A percentile compares a stretch with the other conserved stretches of the same genome.
Conservation (phyloP, 2,329 filamentous ascomycete species). For the Penicillium sp. region DNA sequence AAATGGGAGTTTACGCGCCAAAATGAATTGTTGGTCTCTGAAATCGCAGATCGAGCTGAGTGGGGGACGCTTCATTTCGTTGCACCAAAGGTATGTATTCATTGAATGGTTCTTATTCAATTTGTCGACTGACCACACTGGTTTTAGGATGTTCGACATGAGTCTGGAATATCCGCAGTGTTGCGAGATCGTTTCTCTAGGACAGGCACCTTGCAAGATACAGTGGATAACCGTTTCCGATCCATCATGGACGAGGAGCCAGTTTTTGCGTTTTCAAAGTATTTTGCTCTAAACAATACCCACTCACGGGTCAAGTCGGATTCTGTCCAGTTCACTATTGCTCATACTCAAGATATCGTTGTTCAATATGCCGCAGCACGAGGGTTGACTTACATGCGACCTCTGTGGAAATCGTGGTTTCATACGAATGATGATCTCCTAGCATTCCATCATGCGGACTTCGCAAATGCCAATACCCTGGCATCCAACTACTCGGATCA, state of each 20-base stretch:
- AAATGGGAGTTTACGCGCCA: constrained; percentile 41
- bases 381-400: constrained; percentile 72
- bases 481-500: constrained; percentile 71
- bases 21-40: constrained; percentile 66
- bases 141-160: constrained; percentile 58
- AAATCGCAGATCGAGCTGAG: constrained; percentile 70
- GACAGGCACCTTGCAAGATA: constrained; percentile 62
- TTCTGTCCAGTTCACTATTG: constrained; percentile 69
- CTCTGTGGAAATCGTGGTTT: constrained; percentile 76
- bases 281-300: constrained; percentile 52
- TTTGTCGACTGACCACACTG: background rate
- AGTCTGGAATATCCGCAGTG: constrained; percentile 64
- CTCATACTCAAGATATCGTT: constrained; percentile 72
- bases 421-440: constrained; percentile 59
- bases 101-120: background rate
- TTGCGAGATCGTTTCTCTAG: constrained; percentile 67
- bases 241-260: constrained; percentile 73
- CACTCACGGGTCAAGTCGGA: constrained; percentile 34
- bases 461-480: constrained; percentile 57
- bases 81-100: constrained; percentile 52
- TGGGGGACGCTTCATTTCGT: constrained; percentile 81
- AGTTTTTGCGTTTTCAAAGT: constrained; percentile 73
- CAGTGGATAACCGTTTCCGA: constrained; percentile 63
- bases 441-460: constrained; percentile 73
- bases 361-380: constrained; percentile 74